Evolutionary conservation across 73 alveolate species (phyloP), one percentile per base, ranked within the genome.

Genomic region (Effrenium voratum): DNA sequence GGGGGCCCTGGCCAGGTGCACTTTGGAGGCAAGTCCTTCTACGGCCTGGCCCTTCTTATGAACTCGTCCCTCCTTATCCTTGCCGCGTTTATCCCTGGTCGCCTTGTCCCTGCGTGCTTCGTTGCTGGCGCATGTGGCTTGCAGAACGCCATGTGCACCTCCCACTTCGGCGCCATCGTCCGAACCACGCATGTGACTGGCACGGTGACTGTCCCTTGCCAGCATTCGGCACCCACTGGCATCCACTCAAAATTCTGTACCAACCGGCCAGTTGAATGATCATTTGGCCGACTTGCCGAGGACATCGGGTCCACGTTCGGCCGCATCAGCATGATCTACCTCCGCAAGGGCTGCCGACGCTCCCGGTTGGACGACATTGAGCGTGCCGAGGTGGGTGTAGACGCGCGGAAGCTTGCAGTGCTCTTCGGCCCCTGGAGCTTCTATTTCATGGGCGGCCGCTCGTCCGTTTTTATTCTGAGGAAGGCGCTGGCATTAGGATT

Each of bases 111-210:
- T 0, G 72, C 76, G 8, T 90, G 97, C 87, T 79, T 90, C 49
- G 97, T 90, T 13, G 45, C 97, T 8, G 87, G 88, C 5, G 97
- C 97, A 5, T 90, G 97, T 87, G 97, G 97, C 30, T 36, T 90
- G 59, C 97, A 90, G 95, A 87, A 87, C 22, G 95, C 95, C 83
- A 87, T 87, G 95, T 87, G 95, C 84, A 87, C 95, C 1, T 87
- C 95, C 16, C 95, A 87, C 84, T 87, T 87, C 50, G 95, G 95
- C 13, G 84, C 95, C 72, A 87, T 87, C 47, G 63, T 87, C 45
- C 85, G 95, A 38, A 87, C 95, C 49, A 87, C 95, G 26, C 95
- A 87, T 40, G 95, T 43, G 36, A 40, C 97, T 0, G 57, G 97
- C 44, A 49, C 86, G 16, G 75, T 82, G 22, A 82, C 92, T 28